A percentile compares a stretch with the other conserved stretches of the same genome.
phyloP scores from a whole-genome alignment of 2,329 filamentous ascomycete species.

The Aspergillus tubingensis region DNA sequence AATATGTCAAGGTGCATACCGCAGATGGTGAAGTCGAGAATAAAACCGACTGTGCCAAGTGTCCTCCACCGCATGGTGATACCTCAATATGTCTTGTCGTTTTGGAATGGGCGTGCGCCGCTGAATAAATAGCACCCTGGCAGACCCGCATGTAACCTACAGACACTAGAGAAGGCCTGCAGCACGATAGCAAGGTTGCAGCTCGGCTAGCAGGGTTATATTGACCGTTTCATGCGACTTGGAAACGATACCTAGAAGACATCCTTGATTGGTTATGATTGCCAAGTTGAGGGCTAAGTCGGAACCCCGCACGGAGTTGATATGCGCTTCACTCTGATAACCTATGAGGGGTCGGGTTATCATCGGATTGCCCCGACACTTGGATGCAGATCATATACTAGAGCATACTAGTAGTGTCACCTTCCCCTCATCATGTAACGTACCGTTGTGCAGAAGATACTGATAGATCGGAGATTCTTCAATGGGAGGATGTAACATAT shows the following conservation, averaged over 20 bases:
- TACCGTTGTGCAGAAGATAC: neutral
- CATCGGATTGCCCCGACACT: neutral
- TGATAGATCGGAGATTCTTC: too few relatives aligned
- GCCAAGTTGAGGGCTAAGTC: neutral
- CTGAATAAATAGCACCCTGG: neutral
- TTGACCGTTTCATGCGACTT: neutral
- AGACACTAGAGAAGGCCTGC: neutral
- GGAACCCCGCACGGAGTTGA: neutral
- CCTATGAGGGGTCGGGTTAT: neutral
- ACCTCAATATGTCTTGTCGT: too few relatives aligned
- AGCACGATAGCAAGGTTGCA: constrained; percentile 2
- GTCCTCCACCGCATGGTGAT: neutral
- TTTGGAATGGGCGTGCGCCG: too few relatives aligned
- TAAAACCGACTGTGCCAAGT: neutral
- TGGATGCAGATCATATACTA: neutral
- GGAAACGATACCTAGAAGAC: neutral
- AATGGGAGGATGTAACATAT: too few relatives aligned
- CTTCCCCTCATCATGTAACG: constrained; percentile 1
- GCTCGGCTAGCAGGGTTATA: neutral
- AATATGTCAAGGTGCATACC: neutral
- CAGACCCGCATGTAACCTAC: neutral
- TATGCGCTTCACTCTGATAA: neutral
- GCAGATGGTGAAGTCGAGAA: neutral
- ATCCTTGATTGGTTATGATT: neutral
- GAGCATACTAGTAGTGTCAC: constrained; percentile 2